Evolutionary conservation across 2,329 filamentous ascomycete genomes (phyloP), one percentile per base, ranked within the genome.

Genomic region (Pyricularia pennisetigena): DNA sequence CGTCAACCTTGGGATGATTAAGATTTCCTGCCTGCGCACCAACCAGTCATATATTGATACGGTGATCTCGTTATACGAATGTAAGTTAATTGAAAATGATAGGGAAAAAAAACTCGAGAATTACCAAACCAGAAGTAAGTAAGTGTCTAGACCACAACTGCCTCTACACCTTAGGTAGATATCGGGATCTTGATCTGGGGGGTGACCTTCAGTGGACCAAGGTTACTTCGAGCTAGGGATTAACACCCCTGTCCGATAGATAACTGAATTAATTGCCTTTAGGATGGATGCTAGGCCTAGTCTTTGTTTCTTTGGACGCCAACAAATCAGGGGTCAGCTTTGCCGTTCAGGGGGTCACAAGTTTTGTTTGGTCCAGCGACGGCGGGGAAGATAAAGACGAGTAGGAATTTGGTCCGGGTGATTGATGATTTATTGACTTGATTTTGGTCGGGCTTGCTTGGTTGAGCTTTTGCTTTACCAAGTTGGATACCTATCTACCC

Each of bases 271-370:
- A 26, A 61, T 61, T 61, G n/a, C 23, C 57, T 26, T 61, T 26
- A n/a, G 57, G 57, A 61, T 61, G n/a, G 57, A 61, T 61, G 57
- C 57, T 61, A 61, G 57, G 20, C 57, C 57, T 61, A 61, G 57
- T 61, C 57, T 61, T 61, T 61, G 57, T 61, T 61, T 61, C 8
- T 24, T 61, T 26, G 41, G 57, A 61, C 57, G 57, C 57, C 57
- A 61, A 61, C 23, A 61, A 26, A 26, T 61, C 24, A 26, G 57
- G n/a, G 57, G 57, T 61, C 57, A 61, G 16, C 41, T 54, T 54
- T n/a, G 41, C 41, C 41, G 20, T 54, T 54, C 41, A 54, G n/a
- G 41, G 41, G 41, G 41, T 54, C 20, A 54, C 41, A 54, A 54
- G 41, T 54, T 54, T 54, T 54, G 41, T 54, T 54, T 54, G 41